Evolutionary conservation across 805 yeast genomes (phyloP), one percentile per base, ranked within the genome.

Genomic region (Monosporozyma yasuniensis): DNA sequence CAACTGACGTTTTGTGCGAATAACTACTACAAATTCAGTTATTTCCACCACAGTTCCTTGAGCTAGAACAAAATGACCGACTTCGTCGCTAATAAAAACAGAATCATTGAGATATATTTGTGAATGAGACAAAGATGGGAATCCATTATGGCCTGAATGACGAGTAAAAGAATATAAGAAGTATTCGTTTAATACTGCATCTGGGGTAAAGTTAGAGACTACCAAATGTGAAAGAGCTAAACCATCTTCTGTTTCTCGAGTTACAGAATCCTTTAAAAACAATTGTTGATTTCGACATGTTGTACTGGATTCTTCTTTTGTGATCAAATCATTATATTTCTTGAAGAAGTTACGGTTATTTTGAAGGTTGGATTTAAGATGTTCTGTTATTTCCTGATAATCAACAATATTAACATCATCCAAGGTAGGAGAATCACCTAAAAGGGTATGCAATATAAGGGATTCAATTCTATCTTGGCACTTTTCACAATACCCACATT

Each of bases 31-130:
- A 7, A 70, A 69, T 0, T 71, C 66, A 6, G 74, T 68, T 0
- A 84, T 67, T 3, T 61, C 56, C 5, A 69, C 66, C 3, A 89
- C 72, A 42, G 62, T 65, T 0, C 95, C 96, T 46, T 72, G 73
- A 1, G 88, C 80, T 22, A 90, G 59, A 0, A 87, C 84, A 63
- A 83, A 83, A 61, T 84, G 87, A 0, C 96, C 96, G 0, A 63
- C 52, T 57, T 87, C 95, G 63, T 86, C 96, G 60, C 96, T 88
- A 1, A 89, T 69, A 14, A 84, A 72, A 1, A 90, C 76, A 38
- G 79, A 71, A 60, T 90, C 96, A 54, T 76, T 73, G 37, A 72
- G 69, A 0, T 69, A 47, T 2, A 88, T 57, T 51, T 83, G 87
- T 0, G 83, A 68, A 2, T 53, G 38, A 1, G 56, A 60, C 63